A percentile compares a stretch with the other conserved stretches of the same genome.
phyloP scores from a whole-genome alignment of 805 yeast species.

The Gaillardinia entomophila region DNA sequence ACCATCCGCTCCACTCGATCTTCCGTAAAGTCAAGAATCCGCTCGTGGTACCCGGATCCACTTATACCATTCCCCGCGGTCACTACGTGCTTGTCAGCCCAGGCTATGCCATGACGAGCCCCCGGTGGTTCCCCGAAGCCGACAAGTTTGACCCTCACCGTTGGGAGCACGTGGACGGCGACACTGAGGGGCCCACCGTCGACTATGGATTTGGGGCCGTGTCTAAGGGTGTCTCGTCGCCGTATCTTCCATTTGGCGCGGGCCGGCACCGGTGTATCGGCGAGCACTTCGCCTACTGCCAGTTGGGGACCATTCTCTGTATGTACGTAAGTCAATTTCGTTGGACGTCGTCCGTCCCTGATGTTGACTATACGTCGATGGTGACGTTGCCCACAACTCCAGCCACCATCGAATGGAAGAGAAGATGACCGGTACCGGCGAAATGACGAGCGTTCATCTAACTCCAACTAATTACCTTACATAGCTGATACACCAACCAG shows the following conservation, averaged over 20 bases:
- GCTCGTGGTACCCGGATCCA: constrained; percentile 75
- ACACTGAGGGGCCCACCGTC: constrained; percentile 39
- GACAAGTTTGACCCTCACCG: constrained; percentile 74
- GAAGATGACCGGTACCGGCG: too few relatives aligned
- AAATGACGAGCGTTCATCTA: too few relatives aligned
- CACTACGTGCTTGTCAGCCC: constrained; percentile 91
- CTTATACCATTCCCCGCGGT: constrained; percentile 79
- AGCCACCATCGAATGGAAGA: constrained; percentile 66
- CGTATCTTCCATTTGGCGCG: constrained; percentile 97
- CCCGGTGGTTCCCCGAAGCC: constrained; percentile 75
- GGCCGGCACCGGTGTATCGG: constrained; percentile 99
- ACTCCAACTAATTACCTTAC: too few relatives aligned
- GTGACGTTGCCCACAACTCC: constrained; percentile 85
- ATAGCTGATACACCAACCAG: too few relatives aligned
- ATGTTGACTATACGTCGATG: constrained; percentile 81
- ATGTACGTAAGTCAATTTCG: constrained; percentile 71
- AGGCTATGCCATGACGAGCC: constrained; percentile 79
- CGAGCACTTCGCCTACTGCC: constrained; percentile 95
- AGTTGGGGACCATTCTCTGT: constrained; percentile 78
- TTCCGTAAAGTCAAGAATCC: constrained; percentile 84
- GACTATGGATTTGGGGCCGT: constrained; percentile 98
- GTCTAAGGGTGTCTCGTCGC: constrained; percentile 92
- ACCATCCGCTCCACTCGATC: constrained; percentile 93
- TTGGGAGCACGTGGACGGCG: constrained; percentile 47
- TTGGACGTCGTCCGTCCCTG: constrained; percentile 67